These are phyloP conservation scores for Lunasporangiospora selenospora DNA, from an alignment of 192 early-diverging fungal species.

Conservation along the genomic window DNA sequence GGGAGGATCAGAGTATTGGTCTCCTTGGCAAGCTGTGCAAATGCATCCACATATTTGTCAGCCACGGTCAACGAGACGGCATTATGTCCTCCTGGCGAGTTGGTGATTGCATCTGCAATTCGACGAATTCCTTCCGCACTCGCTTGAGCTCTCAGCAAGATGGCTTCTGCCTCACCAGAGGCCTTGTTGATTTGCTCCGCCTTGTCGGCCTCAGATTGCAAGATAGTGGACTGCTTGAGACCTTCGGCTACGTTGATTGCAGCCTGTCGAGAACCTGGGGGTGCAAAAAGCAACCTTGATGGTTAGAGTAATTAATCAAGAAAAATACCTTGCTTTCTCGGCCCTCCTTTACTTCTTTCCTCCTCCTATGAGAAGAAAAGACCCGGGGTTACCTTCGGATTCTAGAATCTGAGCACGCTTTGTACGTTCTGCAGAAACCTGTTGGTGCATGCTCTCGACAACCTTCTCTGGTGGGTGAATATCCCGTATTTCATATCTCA, in stretches of 20 bases:
- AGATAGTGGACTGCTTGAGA: conserved; percentile 86
- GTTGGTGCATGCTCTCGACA: conserved; percentile 96
- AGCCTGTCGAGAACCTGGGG: conserved; percentile 77
- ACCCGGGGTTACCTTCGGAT: conserved; percentile 61
- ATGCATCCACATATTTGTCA: conserved; percentile 96
- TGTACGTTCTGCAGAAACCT: conserved; percentile 94
- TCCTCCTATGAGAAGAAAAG: not conserved
- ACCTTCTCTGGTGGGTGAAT: conserved; percentile 96
- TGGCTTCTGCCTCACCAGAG: conserved; percentile 89
- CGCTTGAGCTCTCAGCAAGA: conserved; percentile 82
- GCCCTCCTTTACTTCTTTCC: not conserved
- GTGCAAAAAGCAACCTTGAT: not conserved
- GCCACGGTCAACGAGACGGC: conserved; percentile 92
- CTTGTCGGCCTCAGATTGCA: conserved; percentile 95
- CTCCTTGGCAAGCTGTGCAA: conserved; percentile 92
- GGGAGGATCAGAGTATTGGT: conserved; percentile 91
- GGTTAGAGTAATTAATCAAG: not conserved
- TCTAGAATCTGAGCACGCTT: conserved; percentile 96
- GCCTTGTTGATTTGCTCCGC: conserved; percentile 91
- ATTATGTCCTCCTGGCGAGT: conserved; percentile 70
- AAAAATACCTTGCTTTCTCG: not conserved
- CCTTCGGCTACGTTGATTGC: conserved; percentile 99
- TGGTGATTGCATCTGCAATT: conserved; percentile 80
- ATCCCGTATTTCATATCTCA: conserved; percentile 96
- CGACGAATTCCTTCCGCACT: conserved; percentile 81